These are phyloP conservation scores for Coniella lustricola DNA, from an alignment of 2,329 filamentous ascomycete genomes.

Conservation along the genomic window DNA sequence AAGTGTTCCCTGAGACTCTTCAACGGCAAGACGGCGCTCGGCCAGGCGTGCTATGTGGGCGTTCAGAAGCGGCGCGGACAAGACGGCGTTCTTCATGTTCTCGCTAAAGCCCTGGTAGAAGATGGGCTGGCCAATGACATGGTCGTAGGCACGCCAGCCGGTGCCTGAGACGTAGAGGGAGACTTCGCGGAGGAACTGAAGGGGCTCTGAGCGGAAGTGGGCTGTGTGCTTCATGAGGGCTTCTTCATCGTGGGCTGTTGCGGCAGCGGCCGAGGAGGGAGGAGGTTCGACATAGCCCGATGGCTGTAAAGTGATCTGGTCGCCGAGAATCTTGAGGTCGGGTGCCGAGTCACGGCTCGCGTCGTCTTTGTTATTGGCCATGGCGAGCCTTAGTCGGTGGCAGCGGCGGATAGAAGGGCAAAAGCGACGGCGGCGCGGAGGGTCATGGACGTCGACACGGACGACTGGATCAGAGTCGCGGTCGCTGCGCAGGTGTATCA, in stretches of 20 bases:
- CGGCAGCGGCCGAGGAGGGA: constrained; percentile 24
- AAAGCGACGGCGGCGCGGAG: background rate
- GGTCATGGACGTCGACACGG: background rate
- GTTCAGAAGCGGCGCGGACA: constrained; percentile 69
- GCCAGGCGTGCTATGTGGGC: constrained; percentile 71
- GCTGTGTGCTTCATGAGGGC: constrained; percentile 76
- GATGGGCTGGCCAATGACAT: constrained; percentile 82
- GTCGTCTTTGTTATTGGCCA: constrained; percentile 31
- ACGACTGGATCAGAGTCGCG: too few species aligned
- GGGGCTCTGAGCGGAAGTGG: constrained; percentile 67
- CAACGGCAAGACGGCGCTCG: constrained; percentile 63
- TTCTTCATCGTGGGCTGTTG: constrained; percentile 48
- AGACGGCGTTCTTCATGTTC: constrained; percentile 72
- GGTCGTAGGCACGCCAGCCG: constrained; percentile 92
- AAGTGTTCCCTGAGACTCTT: constrained; percentile 68
- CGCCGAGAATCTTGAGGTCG: constrained; percentile 70
- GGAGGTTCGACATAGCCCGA: constrained; percentile 56
- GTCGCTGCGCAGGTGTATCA: too few species aligned
- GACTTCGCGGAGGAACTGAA: constrained; percentile 85
- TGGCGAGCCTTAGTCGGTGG: constrained; percentile 18
- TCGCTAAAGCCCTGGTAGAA: constrained; percentile 92
- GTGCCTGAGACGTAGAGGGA: constrained; percentile 87
- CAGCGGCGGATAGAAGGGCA: background rate
- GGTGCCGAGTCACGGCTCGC: constrained; percentile 50
- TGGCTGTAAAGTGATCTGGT: constrained; percentile 67